phyloP scores from a whole-genome alignment of 495 filamentous ascomycete species.

The Xylaria flabelliformis region DNA sequence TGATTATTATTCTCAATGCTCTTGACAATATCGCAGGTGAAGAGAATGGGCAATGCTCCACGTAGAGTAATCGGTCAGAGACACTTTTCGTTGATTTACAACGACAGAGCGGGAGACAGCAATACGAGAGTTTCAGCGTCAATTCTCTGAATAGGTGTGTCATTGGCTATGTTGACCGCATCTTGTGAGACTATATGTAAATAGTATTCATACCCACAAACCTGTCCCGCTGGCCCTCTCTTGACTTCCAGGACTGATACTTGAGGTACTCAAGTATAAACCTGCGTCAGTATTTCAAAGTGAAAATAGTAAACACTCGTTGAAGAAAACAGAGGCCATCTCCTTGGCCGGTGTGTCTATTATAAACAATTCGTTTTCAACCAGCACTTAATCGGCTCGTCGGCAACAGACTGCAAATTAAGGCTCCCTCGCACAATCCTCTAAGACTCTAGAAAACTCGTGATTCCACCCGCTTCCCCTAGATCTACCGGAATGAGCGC shows the following conservation, averaged over 20 bases:
- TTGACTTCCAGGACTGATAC: not conserved
- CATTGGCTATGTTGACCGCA: not conserved
- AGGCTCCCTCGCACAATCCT: too few relatives aligned
- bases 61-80: not conserved
- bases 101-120: not conserved
- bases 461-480: not conserved
- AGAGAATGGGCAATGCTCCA: not conserved
- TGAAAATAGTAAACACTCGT: not conserved
- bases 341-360: not conserved
- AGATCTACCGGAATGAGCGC: not conserved
- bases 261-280: not conserved
- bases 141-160: not conserved
- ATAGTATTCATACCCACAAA: not conserved
- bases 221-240: not conserved
- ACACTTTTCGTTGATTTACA: not conserved
- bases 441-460: not conserved
- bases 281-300: not conserved
- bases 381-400: not conserved
- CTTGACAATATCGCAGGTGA: constrained; percentile 9
- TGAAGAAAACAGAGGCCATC: too few relatives aligned
- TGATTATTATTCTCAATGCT: constrained; percentile 38
- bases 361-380: not conserved
- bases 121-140: not conserved
- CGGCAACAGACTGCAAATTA: not conserved
- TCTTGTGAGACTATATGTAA: not conserved